Conservation (phyloP, 495 filamentous ascomycete genomes). For the Geopyxis carbonaria region DNA sequence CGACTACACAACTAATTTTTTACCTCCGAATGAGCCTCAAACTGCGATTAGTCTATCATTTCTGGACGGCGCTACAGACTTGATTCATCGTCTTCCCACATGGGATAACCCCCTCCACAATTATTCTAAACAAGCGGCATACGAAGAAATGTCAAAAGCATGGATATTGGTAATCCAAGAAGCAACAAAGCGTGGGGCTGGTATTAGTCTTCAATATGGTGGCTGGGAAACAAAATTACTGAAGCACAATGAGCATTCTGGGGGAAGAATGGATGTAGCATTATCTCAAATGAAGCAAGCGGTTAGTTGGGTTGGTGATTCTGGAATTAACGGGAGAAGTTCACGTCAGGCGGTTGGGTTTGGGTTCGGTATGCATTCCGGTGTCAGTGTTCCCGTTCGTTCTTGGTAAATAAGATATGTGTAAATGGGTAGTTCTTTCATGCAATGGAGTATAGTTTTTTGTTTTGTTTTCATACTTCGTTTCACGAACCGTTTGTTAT, state of each 20-base stretch:
- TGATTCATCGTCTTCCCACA: slow-evolving; percentile 73
- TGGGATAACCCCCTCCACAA: slow-evolving; percentile 77
- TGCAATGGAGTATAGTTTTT: slow-evolving; percentile 4
- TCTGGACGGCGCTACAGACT: slow-evolving; percentile 71
- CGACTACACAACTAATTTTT: slow-evolving; percentile 88
- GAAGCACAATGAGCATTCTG: slow-evolving; percentile 77
- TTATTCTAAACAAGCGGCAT: slow-evolving; percentile 79
- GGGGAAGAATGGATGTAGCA: slow-evolving; percentile 65
- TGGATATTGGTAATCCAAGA: slow-evolving; percentile 88
- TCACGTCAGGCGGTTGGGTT: slow-evolving; percentile 6
- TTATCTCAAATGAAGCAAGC: slow-evolving; percentile 33
- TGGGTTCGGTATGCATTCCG: slow-evolving; percentile 22
- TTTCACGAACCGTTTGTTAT: no score
- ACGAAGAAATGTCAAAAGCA: slow-evolving; percentile 85
- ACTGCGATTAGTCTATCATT: slow-evolving; percentile 61
- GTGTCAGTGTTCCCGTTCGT: slow-evolving; percentile 21
- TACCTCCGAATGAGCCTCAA: slow-evolving; percentile 79
- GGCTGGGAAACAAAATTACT: slow-evolving; percentile 81
- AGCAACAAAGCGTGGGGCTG: slow-evolving; percentile 76
- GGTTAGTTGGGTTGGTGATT: slow-evolving; percentile 12
- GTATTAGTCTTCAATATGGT: slow-evolving; percentile 76
- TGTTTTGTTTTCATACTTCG: slow-evolving; percentile 5
- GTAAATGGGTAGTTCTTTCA: background rate
- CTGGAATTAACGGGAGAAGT: slow-evolving; percentile 9
- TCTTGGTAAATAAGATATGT: slow-evolving; percentile 14